These are phyloP conservation scores for Cladosporium sphaerospermum DNA, from an alignment of 2,329 filamentous ascomycete species.

Conservation along the genomic window DNA sequence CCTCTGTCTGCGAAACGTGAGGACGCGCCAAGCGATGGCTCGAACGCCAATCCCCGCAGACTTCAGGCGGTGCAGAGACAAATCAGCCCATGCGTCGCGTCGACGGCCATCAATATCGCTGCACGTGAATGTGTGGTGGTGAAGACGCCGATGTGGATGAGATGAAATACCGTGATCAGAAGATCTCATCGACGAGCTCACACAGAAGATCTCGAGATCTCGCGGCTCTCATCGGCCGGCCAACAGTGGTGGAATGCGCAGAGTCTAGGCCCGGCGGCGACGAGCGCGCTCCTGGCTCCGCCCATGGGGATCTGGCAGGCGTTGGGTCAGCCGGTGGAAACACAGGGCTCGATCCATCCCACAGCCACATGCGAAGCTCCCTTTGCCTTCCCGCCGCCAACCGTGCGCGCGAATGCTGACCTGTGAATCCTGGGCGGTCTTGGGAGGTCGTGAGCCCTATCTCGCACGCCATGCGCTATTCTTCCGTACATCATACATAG, in stretches of 20 bases:
- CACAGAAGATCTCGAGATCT: background rate
- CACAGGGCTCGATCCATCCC: background rate
- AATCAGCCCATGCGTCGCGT: background rate
- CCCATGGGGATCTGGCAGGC: slow-evolving; percentile 4
- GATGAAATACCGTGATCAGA: no score
- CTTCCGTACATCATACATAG: no score
- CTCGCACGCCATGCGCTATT: background rate
- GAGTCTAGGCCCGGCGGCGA: background rate
- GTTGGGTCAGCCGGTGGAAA: slow-evolving; percentile 3
- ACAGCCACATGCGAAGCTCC: background rate
- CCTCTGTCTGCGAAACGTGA: background rate
- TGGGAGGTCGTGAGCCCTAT: slow-evolving; percentile 5
- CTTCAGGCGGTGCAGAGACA: background rate
- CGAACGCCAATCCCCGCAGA: background rate
- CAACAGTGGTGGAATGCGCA: slow-evolving; percentile 3
- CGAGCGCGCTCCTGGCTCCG: background rate
- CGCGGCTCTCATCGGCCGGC: background rate
- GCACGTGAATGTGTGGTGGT: no score
- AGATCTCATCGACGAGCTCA: no score
- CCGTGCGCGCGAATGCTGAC: slow-evolving; percentile 5
- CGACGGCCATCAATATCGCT: no score
- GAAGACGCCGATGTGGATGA: no score
- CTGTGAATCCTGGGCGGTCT: slow-evolving; percentile 1
- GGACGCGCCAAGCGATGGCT: background rate
- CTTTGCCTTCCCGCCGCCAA: slow-evolving; percentile 4